Conservation (phyloP, 352 stramenopile species). For the Pythium guiyangense region DNA sequence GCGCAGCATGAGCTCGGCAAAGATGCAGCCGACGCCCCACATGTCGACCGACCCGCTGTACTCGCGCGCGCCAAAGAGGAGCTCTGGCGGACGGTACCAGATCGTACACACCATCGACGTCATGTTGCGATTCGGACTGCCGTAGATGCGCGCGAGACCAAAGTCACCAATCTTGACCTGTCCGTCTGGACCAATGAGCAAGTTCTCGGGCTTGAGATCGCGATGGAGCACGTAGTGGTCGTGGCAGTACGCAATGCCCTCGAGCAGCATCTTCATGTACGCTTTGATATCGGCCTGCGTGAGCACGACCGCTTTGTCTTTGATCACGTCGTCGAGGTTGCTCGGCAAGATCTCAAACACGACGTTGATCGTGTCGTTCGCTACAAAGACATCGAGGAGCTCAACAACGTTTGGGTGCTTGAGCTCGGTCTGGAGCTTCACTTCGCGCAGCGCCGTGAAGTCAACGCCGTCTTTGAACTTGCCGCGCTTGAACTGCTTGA, state of each 20-base stretch:
- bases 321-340: constrained; percentile 87
- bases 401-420: constrained; percentile 84
- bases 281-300: constrained; percentile 82
- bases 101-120: constrained; percentile 88
- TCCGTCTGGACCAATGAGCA: constrained; percentile 75
- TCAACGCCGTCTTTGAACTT: constrained; percentile 89
- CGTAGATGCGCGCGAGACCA: constrained; percentile 80
- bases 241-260: constrained; percentile 76
- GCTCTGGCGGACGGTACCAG: constrained; percentile 85
- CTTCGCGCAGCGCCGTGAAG: constrained; percentile 86
- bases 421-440: constrained; percentile 86
- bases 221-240: constrained; percentile 81
- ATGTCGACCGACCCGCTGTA: constrained; percentile 87
- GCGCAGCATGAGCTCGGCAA: constrained; percentile 83
- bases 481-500: constrained; percentile 88
- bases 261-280: constrained; percentile 87
- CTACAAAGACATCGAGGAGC: constrained; percentile 84
- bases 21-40: constrained; percentile 87
- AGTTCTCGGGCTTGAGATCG: constrained; percentile 87
- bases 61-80: constrained; percentile 81
- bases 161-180: constrained; percentile 88
- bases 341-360: constrained; percentile 87
- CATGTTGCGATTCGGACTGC: constrained; percentile 84
- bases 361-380: constrained; percentile 88
- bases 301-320: constrained; percentile 85